Base-by-base conservation (phyloP, 345 rosid genomes). In the Combretum micranthum region DNA sequence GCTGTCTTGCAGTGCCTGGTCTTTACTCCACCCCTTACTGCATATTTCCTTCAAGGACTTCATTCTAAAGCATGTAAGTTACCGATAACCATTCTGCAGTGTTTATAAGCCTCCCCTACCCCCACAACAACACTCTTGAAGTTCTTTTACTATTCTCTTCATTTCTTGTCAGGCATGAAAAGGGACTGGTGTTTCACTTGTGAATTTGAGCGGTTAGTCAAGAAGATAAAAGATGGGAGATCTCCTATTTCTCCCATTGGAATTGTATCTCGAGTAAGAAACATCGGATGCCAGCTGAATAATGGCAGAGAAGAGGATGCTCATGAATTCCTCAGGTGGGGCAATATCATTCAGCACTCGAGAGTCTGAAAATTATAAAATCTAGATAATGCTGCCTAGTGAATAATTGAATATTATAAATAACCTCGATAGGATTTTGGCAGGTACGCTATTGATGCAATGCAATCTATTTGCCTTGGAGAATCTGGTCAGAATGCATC, bases 301-400 rank as follows among this genome's bases (percentile, higher is more conserved):
- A 76, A 77, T 64, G 99, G 99, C 25, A 84, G 82, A 61, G 86
- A 94, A 68, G 99, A 94, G 75, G 99, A 94, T 68, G 99, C 99
- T 44, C 99, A 94, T 80, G 97, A 94, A 75, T 94, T 90, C 71
- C 78, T 94, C 57, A 87, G 99, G 99, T 85, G 68, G 65, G 55
- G 39, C n/a, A n/a, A 8, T 32, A 15, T 21, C 15, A 42, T 61
- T 42, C 21, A 37, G 20, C 20, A 20, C 48, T 44, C 39, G 13
- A 50, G 46, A 46, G 37, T 22, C 20, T 32, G 16, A 15, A 37
- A 17, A 20, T 23, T 12, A 15, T 13, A 15, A 4, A 21, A 14
- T n/a, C n/a, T n/a, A n/a, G n/a, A n/a, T n/a, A n/a, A 21, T 47
- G 7, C 0, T 12, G 13, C 3, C 50, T 19, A 48, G 15, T 21